Conservation (phyloP, 148 eudicot species). For the Chenopodium suecicum region DNA sequence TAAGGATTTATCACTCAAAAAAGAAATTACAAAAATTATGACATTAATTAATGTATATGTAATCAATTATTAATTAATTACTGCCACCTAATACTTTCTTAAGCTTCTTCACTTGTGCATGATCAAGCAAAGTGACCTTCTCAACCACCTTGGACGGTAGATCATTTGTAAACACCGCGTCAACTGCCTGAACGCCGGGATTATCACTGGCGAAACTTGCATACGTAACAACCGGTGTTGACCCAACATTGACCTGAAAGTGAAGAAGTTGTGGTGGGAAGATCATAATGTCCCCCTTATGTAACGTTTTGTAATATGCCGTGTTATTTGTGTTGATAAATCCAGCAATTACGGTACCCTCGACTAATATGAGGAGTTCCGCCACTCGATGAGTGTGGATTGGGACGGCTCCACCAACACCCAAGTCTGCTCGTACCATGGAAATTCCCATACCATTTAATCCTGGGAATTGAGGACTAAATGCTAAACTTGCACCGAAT, state of each 20-base stretch:
- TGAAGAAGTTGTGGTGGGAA: slow-evolving; percentile 8
- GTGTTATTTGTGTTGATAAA: slow-evolving; percentile 15
- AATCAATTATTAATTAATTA: background rate
- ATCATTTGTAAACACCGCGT: background rate
- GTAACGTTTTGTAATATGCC: slow-evolving; percentile 6
- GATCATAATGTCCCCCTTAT: slow-evolving; percentile 12
- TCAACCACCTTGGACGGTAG: slow-evolving; percentile 2
- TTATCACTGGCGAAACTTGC: slow-evolving; percentile 9
- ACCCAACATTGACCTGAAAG: slow-evolving; percentile 12
- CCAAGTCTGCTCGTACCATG: slow-evolving; percentile 10
- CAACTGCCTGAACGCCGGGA: background rate
- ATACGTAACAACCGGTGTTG: background rate
- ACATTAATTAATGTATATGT: too few species aligned
- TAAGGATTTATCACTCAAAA: too few species aligned
- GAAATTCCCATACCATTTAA: slow-evolving; percentile 19
- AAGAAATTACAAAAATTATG: too few species aligned
- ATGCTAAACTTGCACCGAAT: background rate
- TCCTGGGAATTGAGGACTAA: slow-evolving; percentile 1
- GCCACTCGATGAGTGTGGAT: slow-evolving; percentile 20
- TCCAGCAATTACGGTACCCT: slow-evolving; percentile 9
- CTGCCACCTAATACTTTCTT: slow-evolving; percentile 7
- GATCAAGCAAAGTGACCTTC: slow-evolving; percentile 18
- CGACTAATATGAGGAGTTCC: background rate
- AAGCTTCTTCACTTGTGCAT: slow-evolving; percentile 14
- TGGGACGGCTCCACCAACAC: slow-evolving; percentile 6